Percentiles rank a stretch among this genome's conserved stretches.
These are phyloP conservation scores for Xylariaceae sp. DNA, from an alignment of 2,329 filamentous ascomycete genomes.

Conservation along the genomic window DNA sequence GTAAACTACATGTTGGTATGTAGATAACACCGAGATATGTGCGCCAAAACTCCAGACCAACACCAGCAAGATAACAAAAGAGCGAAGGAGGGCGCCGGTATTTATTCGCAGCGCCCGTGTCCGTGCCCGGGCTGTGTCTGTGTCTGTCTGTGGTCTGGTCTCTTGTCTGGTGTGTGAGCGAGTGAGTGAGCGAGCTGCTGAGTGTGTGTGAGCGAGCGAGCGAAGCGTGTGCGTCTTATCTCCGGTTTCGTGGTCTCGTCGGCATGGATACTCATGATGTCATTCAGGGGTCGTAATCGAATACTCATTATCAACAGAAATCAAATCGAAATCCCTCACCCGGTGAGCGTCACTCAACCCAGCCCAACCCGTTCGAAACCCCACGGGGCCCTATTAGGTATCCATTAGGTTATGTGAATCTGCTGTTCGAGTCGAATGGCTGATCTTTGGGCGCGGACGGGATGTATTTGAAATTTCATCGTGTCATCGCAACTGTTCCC, in stretches of 20 bases:
- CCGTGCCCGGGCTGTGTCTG: background rate
- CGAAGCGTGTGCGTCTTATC: constrained; percentile 14
- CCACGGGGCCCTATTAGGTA: constrained; percentile 14
- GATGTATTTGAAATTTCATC: background rate
- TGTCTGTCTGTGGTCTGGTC: too few species aligned
- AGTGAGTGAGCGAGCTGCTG: too few species aligned
- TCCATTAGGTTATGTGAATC: constrained; percentile 3
- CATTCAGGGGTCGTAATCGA: constrained; percentile 19
- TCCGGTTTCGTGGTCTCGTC: constrained; percentile 13
- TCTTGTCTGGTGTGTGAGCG: background rate
- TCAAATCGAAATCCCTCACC: constrained; percentile 22
- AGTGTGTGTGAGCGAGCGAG: background rate
- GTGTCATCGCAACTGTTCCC: background rate
- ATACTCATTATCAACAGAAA: constrained; percentile 28
- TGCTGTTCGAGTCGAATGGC: background rate
- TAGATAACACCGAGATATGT: background rate
- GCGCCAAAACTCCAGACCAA: background rate
- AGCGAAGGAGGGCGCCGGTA: constrained; percentile 8
- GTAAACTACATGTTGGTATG: background rate
- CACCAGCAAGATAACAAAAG: background rate
- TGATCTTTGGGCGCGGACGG: background rate
- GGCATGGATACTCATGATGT: constrained; percentile 14
- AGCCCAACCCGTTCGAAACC: constrained; percentile 9
- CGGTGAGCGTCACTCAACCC: constrained; percentile 10
- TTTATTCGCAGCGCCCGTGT: constrained; percentile 15